Percentiles rank a stretch among this genome's conserved stretches.
These are phyloP conservation scores for Ormosia semicastrata DNA, from an alignment of 306 rosid genomes.

Conservation along the genomic window DNA sequence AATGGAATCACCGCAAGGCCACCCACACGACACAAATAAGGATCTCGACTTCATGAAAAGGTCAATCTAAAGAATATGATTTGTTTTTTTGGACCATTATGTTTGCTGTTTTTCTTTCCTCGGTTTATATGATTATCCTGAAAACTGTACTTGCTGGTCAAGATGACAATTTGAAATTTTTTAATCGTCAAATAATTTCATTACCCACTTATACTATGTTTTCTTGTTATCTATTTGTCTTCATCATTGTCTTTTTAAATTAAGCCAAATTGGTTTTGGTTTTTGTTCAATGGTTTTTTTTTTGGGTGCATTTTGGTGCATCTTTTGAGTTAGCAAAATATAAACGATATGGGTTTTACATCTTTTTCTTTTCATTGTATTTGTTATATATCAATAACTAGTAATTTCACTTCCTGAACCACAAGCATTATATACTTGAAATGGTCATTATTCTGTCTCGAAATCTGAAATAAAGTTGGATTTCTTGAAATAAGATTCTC, in stretches of 20 bases:
- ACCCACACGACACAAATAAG: not conserved
- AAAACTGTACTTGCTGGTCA: slow-evolving; percentile 23
- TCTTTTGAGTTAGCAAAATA: slow-evolving; percentile 10
- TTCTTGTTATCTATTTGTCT: slow-evolving; percentile 14
- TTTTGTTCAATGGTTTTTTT: not conserved
- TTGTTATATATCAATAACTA: not conserved
- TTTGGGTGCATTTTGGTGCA: slow-evolving; percentile 8
- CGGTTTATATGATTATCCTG: not conserved
- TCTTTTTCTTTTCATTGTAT: not conserved
- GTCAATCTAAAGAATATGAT: slow-evolving; percentile 23
- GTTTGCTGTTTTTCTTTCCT: slow-evolving; percentile 21
- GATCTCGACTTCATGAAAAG: slow-evolving; percentile 28
- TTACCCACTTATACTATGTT: not conserved
- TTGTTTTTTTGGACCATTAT: slow-evolving; percentile 23
- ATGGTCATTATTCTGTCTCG: not conserved
- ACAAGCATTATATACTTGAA: not conserved
- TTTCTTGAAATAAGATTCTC: too few species aligned
- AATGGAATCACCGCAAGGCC: slow-evolving; percentile 15
- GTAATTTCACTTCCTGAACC: not conserved
- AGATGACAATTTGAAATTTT: not conserved
- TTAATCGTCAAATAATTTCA: not conserved
- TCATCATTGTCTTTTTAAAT: not conserved
- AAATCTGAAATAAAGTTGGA: too few species aligned
- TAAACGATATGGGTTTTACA: not conserved
- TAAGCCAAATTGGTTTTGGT: not conserved